Base-by-base conservation (phyloP, 1,284 basidiomycete species). In the Bondarzewia mesenterica region DNA sequence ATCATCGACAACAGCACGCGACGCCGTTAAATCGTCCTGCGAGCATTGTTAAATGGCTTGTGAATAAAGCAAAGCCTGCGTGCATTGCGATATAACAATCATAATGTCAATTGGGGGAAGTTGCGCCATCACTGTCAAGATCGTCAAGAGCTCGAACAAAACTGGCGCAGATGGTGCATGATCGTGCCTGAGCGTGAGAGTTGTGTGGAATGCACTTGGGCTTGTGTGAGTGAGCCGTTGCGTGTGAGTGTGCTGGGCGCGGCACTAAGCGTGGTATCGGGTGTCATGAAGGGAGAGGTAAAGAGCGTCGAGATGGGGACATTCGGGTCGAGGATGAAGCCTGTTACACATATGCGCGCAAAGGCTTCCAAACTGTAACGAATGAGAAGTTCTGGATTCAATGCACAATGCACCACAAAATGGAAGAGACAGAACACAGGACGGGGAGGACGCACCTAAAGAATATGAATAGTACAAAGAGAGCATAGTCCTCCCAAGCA, bases 331-430 rank as follows among this genome's bases (percentile, higher is more conserved):
- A 97, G 76, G 22, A 98, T 63, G 54, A 99, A 79, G 15, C 95
- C 95, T 10, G 90, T 93, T 22, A 95, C 89, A 58, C 91, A 80
- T 62, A 96, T 93, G 20, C 94, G 84, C 37, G 90, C 90, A 52
- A 89, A 72, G 47, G 89, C 82, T 70, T 99, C 95, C 36, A 96
- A 51, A 4, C 90, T 92, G 54, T 8, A 26, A 7, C 40, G 5
- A n/a, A 41, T 22, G 14, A 14, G n/a, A 8, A 35, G n/a, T 35
- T 35, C n/a, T n/a, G n/a, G 10, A 8, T 8, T 35, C 10, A 8
- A n/a, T n/a, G 10, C 39, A 41, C 20, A 25, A n/a, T 8, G n/a
- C 10, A 23, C 26, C 41, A 8, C 15, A 8, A 23, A 12, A 5
- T n/a, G 27, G 22, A 27, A 37, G 43, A 45, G 26, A 48, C 37